phyloP scores from a whole-genome alignment of 129 eudicot genomes.

The Pseudognaphalium luteoalbum region DNA sequence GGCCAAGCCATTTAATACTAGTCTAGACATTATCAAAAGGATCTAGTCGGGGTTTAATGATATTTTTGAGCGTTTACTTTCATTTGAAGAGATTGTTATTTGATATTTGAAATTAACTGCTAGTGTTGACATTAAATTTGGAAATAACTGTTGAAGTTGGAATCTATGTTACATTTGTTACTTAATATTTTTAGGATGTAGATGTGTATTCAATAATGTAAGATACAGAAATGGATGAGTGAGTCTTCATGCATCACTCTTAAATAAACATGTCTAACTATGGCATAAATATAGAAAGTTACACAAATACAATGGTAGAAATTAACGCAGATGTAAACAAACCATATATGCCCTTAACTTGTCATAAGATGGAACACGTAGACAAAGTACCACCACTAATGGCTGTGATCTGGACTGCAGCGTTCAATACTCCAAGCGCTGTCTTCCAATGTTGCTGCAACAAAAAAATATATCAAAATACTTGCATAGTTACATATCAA shows the following conservation, averaged over 20 bases:
- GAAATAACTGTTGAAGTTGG: background rate
- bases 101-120: slow-evolving; percentile 24
- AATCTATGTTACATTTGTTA: background rate
- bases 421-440: slow-evolving; percentile 37
- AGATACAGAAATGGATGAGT: background rate
- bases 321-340: background rate
- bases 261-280: background rate
- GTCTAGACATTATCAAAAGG: slow-evolving; percentile 28
- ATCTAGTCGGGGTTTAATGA: slow-evolving; percentile 40
- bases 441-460: slow-evolving; percentile 34
- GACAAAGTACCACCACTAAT: slow-evolving; percentile 16
- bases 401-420: slow-evolving; percentile 22
- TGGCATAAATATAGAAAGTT: slow-evolving; percentile 6
- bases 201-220: no score
- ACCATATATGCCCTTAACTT: background rate
- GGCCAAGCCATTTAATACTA: slow-evolving; percentile 36
- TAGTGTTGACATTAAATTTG: slow-evolving; percentile 11
- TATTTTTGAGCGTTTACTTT: slow-evolving; percentile 4
- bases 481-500: background rate
- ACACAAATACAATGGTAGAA: background rate
- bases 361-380: slow-evolving; percentile 31
- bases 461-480: background rate
- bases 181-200: background rate
- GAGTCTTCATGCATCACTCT: slow-evolving; percentile 4
- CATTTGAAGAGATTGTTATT: slow-evolving; percentile 23